A percentile compares a stretch with the other conserved stretches of the same genome.
These are phyloP conservation scores for Crithidia brevicula DNA, from an alignment of 208 protist genomes.

Conservation along the genomic window DNA sequence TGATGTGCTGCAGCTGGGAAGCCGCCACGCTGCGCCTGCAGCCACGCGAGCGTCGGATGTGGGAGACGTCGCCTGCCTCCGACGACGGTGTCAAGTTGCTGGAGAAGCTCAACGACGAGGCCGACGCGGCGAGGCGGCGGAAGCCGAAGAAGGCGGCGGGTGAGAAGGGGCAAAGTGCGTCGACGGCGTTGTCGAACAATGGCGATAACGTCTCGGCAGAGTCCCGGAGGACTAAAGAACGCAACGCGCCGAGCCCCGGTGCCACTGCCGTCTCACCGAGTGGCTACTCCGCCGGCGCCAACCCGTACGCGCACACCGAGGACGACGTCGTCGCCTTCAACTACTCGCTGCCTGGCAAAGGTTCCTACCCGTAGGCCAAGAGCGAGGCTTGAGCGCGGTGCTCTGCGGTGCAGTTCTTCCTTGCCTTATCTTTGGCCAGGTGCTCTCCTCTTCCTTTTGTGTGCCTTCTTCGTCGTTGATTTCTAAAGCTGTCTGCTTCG, in stretches of 20 bases:
- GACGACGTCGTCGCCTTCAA: conserved; percentile 14
- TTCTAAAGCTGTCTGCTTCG: no score
- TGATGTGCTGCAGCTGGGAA: conserved; percentile 21
- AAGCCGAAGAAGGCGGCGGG: not conserved
- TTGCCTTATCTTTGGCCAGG: not conserved
- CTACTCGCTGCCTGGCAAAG: not conserved
- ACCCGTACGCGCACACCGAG: conserved; percentile 5
- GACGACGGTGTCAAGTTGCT: not conserved
- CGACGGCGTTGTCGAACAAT: not conserved
- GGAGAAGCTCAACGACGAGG: conserved; percentile 13
- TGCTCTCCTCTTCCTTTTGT: not conserved
- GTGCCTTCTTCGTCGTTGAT: no score
- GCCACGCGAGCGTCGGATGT: conserved; percentile 26
- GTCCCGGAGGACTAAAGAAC: not conserved
- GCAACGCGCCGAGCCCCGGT: not conserved
- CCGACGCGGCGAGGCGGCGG: conserved; percentile 1
- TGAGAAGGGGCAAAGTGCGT: not conserved
- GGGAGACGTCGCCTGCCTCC: conserved; percentile 17
- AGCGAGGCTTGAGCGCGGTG: no score
- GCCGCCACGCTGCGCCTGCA: conserved; percentile 10
- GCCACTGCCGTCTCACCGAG: not conserved
- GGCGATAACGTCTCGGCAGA: not conserved
- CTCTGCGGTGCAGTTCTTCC: no score
- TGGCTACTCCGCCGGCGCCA: not conserved
- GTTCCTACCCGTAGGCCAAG: not conserved